Evolutionary conservation across 139 green algal species (phyloP).

Genomic region (Tetraselmis striata): DNA sequence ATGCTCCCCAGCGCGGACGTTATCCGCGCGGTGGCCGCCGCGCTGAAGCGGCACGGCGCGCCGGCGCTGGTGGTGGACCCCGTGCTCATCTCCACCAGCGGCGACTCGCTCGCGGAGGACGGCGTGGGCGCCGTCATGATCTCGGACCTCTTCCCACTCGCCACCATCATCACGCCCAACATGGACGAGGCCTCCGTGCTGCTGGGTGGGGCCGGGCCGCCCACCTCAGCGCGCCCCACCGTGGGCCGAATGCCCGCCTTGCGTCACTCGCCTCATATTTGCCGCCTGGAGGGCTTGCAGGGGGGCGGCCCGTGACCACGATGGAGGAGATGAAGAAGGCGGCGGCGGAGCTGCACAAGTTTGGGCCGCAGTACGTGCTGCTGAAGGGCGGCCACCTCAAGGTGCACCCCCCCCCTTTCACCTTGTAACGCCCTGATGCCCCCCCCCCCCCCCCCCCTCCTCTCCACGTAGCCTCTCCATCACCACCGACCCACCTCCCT

Average conservation of each 20-base stretch:
- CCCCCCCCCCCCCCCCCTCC: no score
- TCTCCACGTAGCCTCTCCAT: no score
- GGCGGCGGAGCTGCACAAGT: slow-evolving; percentile 48
- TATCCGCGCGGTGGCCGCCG: background rate
- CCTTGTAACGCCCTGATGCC: no score
- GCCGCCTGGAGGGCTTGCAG: no score
- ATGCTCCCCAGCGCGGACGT: slow-evolving; percentile 77
- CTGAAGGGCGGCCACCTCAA: slow-evolving; percentile 87
- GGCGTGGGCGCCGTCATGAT: slow-evolving; percentile 51
- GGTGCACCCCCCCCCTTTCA: no score
- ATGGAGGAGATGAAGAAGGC: slow-evolving; percentile 57
- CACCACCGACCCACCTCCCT: background rate
- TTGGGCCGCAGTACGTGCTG: slow-evolving; percentile 57
- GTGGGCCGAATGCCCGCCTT: no score
- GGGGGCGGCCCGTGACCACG: slow-evolving; percentile 27
- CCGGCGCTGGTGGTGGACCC: slow-evolving; percentile 82
- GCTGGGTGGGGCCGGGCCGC: slow-evolving; percentile 44
- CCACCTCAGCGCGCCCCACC: no score
- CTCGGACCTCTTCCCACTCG: slow-evolving; percentile 63
- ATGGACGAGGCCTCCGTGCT: slow-evolving; percentile 77
- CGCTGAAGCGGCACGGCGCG: slow-evolving; percentile 13
- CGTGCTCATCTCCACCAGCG: slow-evolving; percentile 86
- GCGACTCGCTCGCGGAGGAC: slow-evolving; percentile 55
- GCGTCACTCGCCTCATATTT: no score
- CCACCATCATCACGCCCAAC: slow-evolving; percentile 88